Percentiles rank a stretch among this genome's conserved stretches.
Evolutionary conservation across 2,329 filamentous ascomycete genomes (phyloP).

Genomic region (Alternaria metachromatica): DNA sequence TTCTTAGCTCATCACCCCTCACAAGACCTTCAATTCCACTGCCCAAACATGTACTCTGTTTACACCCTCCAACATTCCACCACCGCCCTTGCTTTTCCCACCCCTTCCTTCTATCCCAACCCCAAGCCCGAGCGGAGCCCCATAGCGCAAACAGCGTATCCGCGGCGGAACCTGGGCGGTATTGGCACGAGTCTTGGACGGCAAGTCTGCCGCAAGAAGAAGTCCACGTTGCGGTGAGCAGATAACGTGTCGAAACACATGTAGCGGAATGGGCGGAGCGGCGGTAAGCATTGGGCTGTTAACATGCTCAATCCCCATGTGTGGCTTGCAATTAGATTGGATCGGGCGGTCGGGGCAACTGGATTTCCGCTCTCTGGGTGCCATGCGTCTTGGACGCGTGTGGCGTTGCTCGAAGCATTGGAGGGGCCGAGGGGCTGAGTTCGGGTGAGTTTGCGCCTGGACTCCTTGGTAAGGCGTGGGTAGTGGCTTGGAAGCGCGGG

Average conservation of each 20-base stretch:
- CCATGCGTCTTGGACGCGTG: neutral
- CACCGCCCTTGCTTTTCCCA: neutral
- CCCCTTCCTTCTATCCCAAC: neutral
- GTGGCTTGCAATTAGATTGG: neutral
- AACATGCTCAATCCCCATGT: neutral
- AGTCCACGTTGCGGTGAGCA: conserved; percentile 4
- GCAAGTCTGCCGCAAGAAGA: neutral
- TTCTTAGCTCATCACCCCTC: neutral
- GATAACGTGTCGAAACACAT: neutral
- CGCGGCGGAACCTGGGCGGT: conserved; percentile 4
- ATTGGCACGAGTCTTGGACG: conserved; percentile 10
- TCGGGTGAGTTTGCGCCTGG: neutral
- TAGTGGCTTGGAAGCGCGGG: conserved; percentile 5
- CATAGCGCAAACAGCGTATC: neutral
- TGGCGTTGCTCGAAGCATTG: neutral
- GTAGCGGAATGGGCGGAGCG: neutral
- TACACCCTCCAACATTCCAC: neutral
- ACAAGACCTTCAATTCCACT: neutral
- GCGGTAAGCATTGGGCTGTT: neutral
- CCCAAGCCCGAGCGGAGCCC: neutral
- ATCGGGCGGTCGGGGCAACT: neutral
- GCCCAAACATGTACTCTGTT: neutral
- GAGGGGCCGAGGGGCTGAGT: neutral
- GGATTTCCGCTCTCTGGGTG: neutral
- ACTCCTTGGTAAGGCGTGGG: neutral